Evolutionary conservation across 2,329 filamentous ascomycete species (phyloP), one percentile per base, ranked within the genome.

Genomic region (Parastagonospora nodorum): DNA sequence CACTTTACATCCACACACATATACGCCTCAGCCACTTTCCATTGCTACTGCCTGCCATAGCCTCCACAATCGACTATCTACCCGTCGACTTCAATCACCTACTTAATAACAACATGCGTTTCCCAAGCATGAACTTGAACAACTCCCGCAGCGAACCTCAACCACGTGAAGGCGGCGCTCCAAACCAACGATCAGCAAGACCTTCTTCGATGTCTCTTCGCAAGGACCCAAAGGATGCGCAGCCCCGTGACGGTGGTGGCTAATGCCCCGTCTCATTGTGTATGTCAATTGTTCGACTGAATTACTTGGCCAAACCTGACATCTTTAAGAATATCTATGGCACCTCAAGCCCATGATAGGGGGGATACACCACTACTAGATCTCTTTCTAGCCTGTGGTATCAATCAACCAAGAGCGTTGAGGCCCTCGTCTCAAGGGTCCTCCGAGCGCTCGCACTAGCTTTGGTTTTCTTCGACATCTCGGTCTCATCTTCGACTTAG

Each of bases 141-240:
- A 41, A 54, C 47, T 36, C 39, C 52, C 55, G 51, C 56, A 33
- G 48, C 39, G 61, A 65, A 39, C 57, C 59, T 31, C 60, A 68
- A 44, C 68, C 70, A 2, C 55, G 69, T 11, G 68, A 72, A 62
- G 71, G 71, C 1, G 69, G 69, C 24, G 63, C 68, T 31, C 68
- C 67, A 9, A 63, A 63, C 45, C 64, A 58, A 54, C 49, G 61
- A 45, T 48, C 54, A 27, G 44, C 45, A 52, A 50, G 51, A 50
- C 56, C 56, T 28, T 49, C 58, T 11, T 51, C 63, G 2, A 57
- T 51, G 39, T 55, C 61, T 54, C 55, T 56, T 14, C 42, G 45
- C 15, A 66, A 51, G 55, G 51, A 47, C 24, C 48, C 33, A 16
- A 55, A 58, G 30, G 60, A 59, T 4, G 50, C 63, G 4, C 58